Percentiles rank a stretch among this genome's conserved stretches.
Conservation (phyloP, 2,329 filamentous ascomycete genomes). For the Sphaerulina populicola region DNA sequence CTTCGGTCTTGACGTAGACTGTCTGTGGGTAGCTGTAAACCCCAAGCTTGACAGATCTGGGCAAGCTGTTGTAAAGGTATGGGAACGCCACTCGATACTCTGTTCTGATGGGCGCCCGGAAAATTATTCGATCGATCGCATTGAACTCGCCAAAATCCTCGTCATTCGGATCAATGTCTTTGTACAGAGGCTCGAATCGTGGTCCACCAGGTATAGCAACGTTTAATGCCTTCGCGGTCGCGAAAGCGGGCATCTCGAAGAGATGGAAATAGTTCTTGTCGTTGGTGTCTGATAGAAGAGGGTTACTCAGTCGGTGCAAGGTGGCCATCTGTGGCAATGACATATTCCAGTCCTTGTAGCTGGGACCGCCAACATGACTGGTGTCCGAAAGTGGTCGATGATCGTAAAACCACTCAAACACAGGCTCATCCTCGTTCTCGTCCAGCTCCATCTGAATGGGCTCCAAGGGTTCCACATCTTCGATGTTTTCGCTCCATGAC, state of each 20-base stretch:
- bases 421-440: constrained; percentile 80
- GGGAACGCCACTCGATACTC: constrained; percentile 94
- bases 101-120: constrained; percentile 86
- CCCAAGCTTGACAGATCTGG: constrained; percentile 81
- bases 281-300: constrained; percentile 80
- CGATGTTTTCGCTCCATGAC: constrained; percentile 97
- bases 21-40: constrained; percentile 93
- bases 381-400: constrained; percentile 86
- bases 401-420: constrained; percentile 97
- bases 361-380: constrained; percentile 86
- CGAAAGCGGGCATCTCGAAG: constrained; percentile 88
- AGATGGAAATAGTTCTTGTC: constrained; percentile 98
- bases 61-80: constrained; percentile 91
- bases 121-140: constrained; percentile 97
- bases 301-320: constrained; percentile 82
- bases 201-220: constrained; percentile 96
- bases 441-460: constrained; percentile 98
- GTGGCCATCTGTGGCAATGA: constrained; percentile 92
- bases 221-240: constrained; percentile 93
- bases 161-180: constrained; percentile 96
- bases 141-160: constrained; percentile 99
- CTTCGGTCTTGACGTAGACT: constrained; percentile 81
- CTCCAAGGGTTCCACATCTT: constrained; percentile 93
- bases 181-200: constrained; percentile 93
- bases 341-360: constrained; percentile 94